Evolutionary conservation across 2,329 filamentous ascomycete species (phyloP), one percentile per base, ranked within the genome.

Genomic region (Bipolaris victoriae): DNA sequence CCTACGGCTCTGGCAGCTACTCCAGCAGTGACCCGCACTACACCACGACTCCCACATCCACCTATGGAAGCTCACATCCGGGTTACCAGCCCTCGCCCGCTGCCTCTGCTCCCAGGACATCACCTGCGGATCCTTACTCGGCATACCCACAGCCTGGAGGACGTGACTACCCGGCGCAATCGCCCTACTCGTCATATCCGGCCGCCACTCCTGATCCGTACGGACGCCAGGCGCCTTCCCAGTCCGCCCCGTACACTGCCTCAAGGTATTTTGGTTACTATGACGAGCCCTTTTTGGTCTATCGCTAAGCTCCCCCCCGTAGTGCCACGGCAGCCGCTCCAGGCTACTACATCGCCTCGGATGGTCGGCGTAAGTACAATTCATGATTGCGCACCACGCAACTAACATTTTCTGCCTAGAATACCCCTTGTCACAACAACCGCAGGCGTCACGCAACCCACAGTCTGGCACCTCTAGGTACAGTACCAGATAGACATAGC

Each of bases 241-340:
- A 66, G 35, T 60, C 70, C 41, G 50, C 63, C 43, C 54, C 60
- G 47, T 64, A 70, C 60, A 41, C 66, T 49, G 58, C 68, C 60
- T 69, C 74, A 71, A 78, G 76, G 76, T 78, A 78, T 77, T 78
- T 77, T 74, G 73, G 75, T 65, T 74, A 75, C 59, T 72, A 63
- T 63, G 68, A 75, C 67, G 68, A 71, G 47, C 60, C 63, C 46
- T 76, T 64, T 73, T 74, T 75, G 74, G 75, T 73, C 62, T 75
- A 74, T 73, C 71, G 70, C 75, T 77, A 76, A 77, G 69, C 68
- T 9, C 70, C 66, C 57, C 56, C 66, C 57, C 57, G 55, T 68
- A 75, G 71, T 71, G 49, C 67, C 66, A 44, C 68, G 58, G 65
- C 66, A 55, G 65, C 69, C 57, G 64, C 66, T 33, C 71, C 72